These are phyloP conservation scores for Lachnum nothofagi DNA, from an alignment of 2,329 filamentous ascomycete species.

Conservation along the genomic window DNA sequence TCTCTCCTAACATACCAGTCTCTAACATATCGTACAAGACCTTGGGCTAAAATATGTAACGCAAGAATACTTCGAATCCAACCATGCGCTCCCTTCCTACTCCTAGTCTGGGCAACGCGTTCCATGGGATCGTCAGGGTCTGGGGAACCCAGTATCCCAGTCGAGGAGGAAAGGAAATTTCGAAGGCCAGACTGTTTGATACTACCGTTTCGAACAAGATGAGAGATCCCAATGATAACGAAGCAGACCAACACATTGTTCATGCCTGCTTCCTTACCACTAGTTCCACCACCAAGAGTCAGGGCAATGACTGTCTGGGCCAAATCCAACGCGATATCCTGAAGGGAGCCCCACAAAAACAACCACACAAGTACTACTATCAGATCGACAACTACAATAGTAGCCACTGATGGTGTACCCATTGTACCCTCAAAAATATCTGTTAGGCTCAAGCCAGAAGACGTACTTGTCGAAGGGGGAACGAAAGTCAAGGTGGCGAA, in stretches of 20 bases:
- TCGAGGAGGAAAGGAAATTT: conserved; percentile 26
- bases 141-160: conserved; percentile 23
- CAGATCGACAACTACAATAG: conserved; percentile 76
- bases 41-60: conserved; percentile 71
- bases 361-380: conserved; percentile 82
- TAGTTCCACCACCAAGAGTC: conserved; percentile 77
- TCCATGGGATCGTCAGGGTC: conserved; percentile 46
- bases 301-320: conserved; percentile 91
- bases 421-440: conserved; percentile 87
- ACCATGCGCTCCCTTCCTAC: conserved; percentile 55
- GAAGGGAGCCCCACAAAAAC: conserved; percentile 79
- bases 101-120: conserved; percentile 39
- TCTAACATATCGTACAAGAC: conserved; percentile 64
- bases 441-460: conserved; percentile 66
- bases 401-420: conserved; percentile 79
- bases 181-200: conserved; percentile 27
- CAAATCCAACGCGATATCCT: conserved; percentile 82
- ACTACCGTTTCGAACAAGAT: conserved; percentile 27
- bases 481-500: conserved; percentile 93
- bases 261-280: conserved; percentile 61
- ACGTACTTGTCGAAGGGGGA: conserved; percentile 72
- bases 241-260: conserved; percentile 69
- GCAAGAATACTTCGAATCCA: conserved; percentile 66
- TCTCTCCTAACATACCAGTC: conserved; percentile 62
- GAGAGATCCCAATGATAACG: conserved; percentile 50